Conservation (phyloP, 2,329 filamentous ascomycete species). For the Stemphylium lycopersici region DNA sequence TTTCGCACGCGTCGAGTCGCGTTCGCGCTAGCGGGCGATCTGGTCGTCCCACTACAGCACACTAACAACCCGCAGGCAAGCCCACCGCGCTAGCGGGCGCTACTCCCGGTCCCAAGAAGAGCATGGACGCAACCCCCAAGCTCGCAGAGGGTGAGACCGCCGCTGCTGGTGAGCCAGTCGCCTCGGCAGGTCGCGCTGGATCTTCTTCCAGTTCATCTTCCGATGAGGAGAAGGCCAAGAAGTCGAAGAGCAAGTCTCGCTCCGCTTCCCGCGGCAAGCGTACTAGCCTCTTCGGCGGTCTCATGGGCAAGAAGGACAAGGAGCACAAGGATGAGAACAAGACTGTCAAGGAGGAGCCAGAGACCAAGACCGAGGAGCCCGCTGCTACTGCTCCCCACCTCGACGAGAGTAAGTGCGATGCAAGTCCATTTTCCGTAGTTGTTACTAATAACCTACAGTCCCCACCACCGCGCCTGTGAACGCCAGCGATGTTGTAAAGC, state of each 20-base stretch:
- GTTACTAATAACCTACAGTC: conserved; percentile 20
- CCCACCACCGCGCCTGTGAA: conserved; percentile 46
- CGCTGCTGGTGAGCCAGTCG: conserved; percentile 23
- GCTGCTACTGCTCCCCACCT: conserved; percentile 38
- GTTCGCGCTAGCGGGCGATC: conserved; percentile 26
- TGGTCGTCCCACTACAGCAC: conserved; percentile 41
- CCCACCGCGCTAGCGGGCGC: conserved; percentile 46
- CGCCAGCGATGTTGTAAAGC: conserved; percentile 35
- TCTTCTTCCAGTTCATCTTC: conserved; percentile 51
- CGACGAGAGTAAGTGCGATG: conserved; percentile 39
- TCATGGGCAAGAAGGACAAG: conserved; percentile 67
- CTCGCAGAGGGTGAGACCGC: conserved; percentile 40
- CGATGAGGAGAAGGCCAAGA: conserved; percentile 56
- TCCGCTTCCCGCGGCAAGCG: conserved; percentile 63
- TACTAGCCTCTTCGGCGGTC: conserved; percentile 62
- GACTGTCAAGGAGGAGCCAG: conserved; percentile 42
- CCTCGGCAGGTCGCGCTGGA: conserved; percentile 45
- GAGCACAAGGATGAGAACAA: conserved; percentile 53
- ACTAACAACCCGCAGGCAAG: conserved; percentile 51
- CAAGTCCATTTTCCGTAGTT: background rate
- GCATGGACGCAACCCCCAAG: conserved; percentile 54
- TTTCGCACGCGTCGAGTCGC: conserved; percentile 27
- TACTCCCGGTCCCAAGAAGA: conserved; percentile 55
- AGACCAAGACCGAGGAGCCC: conserved; percentile 39
- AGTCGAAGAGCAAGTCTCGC: conserved; percentile 64